phyloP scores from a whole-genome alignment of 495 filamentous ascomycete genomes.

The Lineolata rhizophorae region DNA sequence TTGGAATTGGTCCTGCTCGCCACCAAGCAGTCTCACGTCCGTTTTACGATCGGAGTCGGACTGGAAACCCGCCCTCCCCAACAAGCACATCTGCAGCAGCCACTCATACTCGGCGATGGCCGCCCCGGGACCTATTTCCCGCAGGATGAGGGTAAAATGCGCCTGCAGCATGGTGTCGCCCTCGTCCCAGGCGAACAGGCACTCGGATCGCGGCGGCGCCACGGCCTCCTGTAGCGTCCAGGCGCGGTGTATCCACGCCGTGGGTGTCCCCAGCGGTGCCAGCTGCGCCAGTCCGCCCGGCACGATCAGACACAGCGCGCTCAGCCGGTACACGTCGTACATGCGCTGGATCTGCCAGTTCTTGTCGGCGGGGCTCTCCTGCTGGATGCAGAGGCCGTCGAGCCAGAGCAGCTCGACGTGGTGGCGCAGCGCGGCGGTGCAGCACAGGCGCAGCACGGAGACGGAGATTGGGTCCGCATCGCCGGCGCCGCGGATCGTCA shows the following conservation, averaged over 20 bases:
- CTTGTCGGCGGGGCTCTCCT: background rate
- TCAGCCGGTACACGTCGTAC: background rate
- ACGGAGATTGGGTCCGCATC: background rate
- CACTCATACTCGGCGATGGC: background rate
- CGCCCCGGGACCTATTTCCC: background rate
- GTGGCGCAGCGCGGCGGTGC: background rate
- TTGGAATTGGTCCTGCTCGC: background rate
- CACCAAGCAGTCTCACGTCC: background rate
- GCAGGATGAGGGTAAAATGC: background rate
- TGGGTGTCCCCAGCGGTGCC: background rate
- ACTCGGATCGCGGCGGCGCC: background rate
- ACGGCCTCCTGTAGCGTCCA: background rate
- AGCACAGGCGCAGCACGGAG: background rate
- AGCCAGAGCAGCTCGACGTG: background rate
- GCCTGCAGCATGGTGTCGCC: background rate
- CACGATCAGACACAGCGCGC: background rate
- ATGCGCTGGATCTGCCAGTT: background rate
- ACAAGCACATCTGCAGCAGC: background rate
- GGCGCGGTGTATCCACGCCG: background rate
- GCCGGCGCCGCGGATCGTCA: background rate
- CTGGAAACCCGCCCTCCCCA: background rate
- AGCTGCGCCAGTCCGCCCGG: background rate
- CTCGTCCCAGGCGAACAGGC: background rate
- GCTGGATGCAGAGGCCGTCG: constrained; percentile 1
- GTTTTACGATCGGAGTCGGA: background rate